Evolutionary conservation across 305 asterid species (phyloP).

Genomic region (Lippia alba): DNA sequence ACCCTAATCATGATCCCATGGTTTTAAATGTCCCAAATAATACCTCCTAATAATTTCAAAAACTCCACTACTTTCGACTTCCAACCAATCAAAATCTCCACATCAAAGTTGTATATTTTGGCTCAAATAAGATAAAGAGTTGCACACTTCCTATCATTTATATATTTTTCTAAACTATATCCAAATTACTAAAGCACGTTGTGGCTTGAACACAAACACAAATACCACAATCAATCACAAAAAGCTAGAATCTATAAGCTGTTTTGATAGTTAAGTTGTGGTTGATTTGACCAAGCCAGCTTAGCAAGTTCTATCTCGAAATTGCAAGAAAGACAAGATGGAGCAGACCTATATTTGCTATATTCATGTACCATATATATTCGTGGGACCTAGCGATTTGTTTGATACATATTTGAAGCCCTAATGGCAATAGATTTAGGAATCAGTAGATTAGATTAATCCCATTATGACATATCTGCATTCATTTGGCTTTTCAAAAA

Average conservation of each 20-base stretch:
- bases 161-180: too few relatives aligned
- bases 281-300: constrained; percentile 17
- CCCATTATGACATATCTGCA: constrained; percentile 29
- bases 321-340: constrained; percentile 9
- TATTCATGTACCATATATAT: constrained; percentile 30
- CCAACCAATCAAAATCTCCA: too few relatives aligned
- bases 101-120: too few relatives aligned
- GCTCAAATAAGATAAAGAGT: too few relatives aligned
- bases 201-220: too few relatives aligned
- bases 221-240: too few relatives aligned
- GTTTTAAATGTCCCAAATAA: too few relatives aligned
- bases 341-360: constrained; percentile 17
- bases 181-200: too few relatives aligned
- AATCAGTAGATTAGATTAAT: constrained; percentile 40
- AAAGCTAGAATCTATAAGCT: neutral
- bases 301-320: neutral
- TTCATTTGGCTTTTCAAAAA: constrained; percentile 32
- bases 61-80: too few relatives aligned
- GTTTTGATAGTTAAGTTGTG: constrained; percentile 3
- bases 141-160: too few relatives aligned
- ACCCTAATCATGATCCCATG: too few relatives aligned
- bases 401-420: constrained; percentile 15
- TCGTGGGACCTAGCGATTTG: constrained; percentile 45
- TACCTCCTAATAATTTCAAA: too few relatives aligned
- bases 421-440: constrained; percentile 39